These are phyloP conservation scores for Phallus indusiatus DNA, from an alignment of 768 basidiomycete genomes.

Conservation along the genomic window DNA sequence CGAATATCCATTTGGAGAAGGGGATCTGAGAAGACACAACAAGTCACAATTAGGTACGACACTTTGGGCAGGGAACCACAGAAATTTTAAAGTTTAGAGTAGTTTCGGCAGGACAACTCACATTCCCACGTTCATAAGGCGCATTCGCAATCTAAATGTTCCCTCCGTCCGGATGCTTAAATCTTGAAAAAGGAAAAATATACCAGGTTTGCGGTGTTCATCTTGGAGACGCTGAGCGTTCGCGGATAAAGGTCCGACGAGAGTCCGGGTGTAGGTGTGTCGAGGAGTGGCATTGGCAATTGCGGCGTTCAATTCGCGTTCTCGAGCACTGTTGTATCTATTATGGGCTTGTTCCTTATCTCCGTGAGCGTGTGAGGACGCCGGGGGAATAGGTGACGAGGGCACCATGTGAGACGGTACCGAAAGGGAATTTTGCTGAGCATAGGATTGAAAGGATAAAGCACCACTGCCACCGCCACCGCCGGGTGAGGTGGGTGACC, in stretches of 20 bases:
- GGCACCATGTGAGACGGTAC: neutral
- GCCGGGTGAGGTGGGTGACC: no score
- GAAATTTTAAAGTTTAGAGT: neutral
- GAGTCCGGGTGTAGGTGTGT: conserved; percentile 73
- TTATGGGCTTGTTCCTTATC: neutral
- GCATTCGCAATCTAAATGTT: conserved; percentile 75
- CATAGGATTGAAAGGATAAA: no score
- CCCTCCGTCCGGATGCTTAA: conserved; percentile 90
- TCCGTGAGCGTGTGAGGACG: neutral
- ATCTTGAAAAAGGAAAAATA: conserved; percentile 95
- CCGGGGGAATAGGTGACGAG: no score
- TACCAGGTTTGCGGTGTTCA: conserved; percentile 75
- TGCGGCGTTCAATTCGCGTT: conserved; percentile 14
- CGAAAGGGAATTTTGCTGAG: no score
- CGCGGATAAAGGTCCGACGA: conserved; percentile 82
- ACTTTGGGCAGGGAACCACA: neutral
- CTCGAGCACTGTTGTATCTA: neutral
- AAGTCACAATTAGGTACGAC: no score
- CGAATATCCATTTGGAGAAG: conserved; percentile 65
- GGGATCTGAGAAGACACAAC: conserved; percentile 35
- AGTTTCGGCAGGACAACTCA: conserved; percentile 37
- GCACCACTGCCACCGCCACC: no score
- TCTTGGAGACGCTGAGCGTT: conserved; percentile 80
- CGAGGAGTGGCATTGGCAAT: conserved; percentile 36
- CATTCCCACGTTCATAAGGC: conserved; percentile 87